Evolutionary conservation across 2,329 filamentous ascomycete genomes (phyloP), one percentile per base, ranked within the genome.

Genomic region (Aspergillus neotritici): DNA sequence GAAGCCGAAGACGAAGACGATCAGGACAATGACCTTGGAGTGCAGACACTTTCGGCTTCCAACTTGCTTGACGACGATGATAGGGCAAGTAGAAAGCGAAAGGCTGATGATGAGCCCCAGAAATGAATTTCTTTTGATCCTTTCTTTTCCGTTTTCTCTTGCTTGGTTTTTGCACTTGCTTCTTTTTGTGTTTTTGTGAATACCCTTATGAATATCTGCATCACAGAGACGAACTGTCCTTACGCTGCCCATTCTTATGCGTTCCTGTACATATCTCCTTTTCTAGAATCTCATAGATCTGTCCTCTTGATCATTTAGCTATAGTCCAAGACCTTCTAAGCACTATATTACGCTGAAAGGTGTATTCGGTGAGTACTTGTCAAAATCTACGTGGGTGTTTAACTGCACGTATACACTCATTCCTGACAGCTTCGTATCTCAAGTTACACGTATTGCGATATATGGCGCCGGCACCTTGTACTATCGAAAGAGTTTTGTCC

Each of bases 1-100:
- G 65, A 69, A 44, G 58, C 52, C 1, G 59, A 65, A 31, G 65
- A 69, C 37, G 58, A 47, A 8, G 56, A 62, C 11, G 60, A 62
- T 25, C 44, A 53, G 5, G 63, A 58, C 21, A 57, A 63, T 16
- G 56, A 62, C n/a, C n/a, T n/a, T 38, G 62, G 58, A 3, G 52
- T 64, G 8, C 57, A 60, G 34, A 50, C 53, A 16, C 49, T 69
- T 30, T 50, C 54, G 10, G 66, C 63, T 5, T 68, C 64, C 15
- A 60, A 50, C 31, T 41, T 60, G 10, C 37, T 65, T 14, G 60
- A 66, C 31, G 30, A 34, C 12, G 47, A 57, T 34, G 47, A 59
- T 34, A 31, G 52, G 32, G 9, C 47, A 43, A 42, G 44, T 29
- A 54, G 56, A 46, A 62, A 64, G 41, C 56, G 60, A 29, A 58